Base-by-base conservation (phyloP, 2,329 filamentous ascomycete genomes). In the Verticillium alfalfae region DNA sequence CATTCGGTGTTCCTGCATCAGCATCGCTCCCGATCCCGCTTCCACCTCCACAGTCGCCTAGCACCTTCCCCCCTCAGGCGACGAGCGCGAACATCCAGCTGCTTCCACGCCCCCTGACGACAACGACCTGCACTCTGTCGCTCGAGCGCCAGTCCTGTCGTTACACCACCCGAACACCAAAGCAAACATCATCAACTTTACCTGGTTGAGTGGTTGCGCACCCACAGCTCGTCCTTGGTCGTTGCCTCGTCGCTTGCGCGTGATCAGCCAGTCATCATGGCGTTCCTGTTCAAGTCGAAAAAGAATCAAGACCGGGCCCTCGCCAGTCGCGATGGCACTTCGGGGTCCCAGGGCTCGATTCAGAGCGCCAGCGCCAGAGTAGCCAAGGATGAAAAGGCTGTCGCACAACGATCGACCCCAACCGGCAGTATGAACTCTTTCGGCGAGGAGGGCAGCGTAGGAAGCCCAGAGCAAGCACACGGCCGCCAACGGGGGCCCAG, bases 211-310 rank as follows among this genome's bases (percentile, higher is more conserved):
- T 13, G 34, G 34, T n/a, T 55, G 63, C 67, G 60, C 62, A 67
- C 65, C 69, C 39, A 15, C 45, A 52, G 13, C 10, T 26, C 12
- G 4, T 52, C 63, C 64, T 62, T 60, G 64, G 61, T 60, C 59
- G 61, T 64, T 59, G 61, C 39, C 54, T 52, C 57, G 18, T 57
- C 71, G 69, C 73, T 74, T 71, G 72, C 69, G 70, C 72, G 73
- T 75, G 57, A 34, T 58, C 22, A 9, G 39, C 37, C 56, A 34
- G 57, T 37, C 75, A 81, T 75, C 76, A 93, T 93, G 90, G 88
- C 90, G 67, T 93, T 93, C 76, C 83, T 93, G 65, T 93, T 93
- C 81, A 92, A 92, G 75, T 91, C 88, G 61, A 93, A 92, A 78
- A 92, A 91, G 77, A 84, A 85, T 71, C 87, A 89, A 74, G 86